Conservation (phyloP, 352 stramenopile species). For the Elongisporangium prolatum region DNA sequence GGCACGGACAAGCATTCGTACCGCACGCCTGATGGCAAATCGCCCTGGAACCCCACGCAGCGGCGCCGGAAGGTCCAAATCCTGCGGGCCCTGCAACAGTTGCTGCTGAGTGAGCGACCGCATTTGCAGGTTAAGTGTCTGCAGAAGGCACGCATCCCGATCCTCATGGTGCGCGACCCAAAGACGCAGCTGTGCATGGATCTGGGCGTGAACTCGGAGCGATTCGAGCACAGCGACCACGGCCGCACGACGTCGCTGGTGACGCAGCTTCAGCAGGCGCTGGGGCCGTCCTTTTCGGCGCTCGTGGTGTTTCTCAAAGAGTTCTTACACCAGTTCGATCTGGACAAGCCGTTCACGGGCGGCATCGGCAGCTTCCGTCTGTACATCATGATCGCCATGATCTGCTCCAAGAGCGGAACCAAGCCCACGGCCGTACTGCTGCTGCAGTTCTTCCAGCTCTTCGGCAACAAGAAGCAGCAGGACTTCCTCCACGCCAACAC, state of each 20-base stretch:
- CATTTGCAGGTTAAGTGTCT: constrained; percentile 60
- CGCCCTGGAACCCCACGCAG: constrained; percentile 66
- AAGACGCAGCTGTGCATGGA: constrained; percentile 53
- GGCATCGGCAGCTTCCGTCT: constrained; percentile 74
- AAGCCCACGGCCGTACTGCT: constrained; percentile 28
- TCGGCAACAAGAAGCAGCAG: constrained; percentile 48
- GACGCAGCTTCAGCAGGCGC: constrained; percentile 29
- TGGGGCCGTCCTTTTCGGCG: constrained; percentile 42
- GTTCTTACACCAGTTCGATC: constrained; percentile 69
- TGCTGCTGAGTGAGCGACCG: constrained; percentile 43
- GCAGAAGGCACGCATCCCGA: constrained; percentile 69
- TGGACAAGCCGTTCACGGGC: constrained; percentile 78
- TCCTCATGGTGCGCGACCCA: constrained; percentile 60
- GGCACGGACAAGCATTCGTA: too few relatives aligned
- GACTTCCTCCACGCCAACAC: constrained; percentile 50
- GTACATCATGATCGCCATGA: constrained; percentile 76
- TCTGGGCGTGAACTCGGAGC: constrained; percentile 58
- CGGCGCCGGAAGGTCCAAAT: constrained; percentile 53
- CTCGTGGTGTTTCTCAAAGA: constrained; percentile 73
- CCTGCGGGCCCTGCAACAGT: constrained; percentile 46
- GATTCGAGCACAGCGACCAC: constrained; percentile 53
- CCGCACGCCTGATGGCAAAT: constrained; percentile 23
- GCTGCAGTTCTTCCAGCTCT: constrained; percentile 57
- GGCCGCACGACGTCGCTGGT: constrained; percentile 58
- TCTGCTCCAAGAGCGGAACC: constrained; percentile 28